phyloP scores from a whole-genome alignment of 2,329 filamentous ascomycete genomes.

The Emericellopsis cladophorae region DNA sequence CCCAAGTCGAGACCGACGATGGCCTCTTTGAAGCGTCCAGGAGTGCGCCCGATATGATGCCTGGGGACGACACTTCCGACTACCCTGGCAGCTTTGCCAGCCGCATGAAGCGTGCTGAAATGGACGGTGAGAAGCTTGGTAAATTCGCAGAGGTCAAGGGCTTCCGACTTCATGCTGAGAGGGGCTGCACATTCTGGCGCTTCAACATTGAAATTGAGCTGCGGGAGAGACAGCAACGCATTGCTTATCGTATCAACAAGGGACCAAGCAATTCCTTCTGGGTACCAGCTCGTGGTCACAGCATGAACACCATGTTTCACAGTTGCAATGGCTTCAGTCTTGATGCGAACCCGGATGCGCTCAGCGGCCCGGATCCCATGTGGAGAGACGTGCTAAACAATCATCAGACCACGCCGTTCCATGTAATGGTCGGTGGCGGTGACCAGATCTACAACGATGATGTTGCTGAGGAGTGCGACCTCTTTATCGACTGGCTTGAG shows the following conservation, averaged over 20 bases:
- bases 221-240: constrained; percentile 61
- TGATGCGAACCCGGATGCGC: constrained; percentile 62
- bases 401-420: constrained; percentile 85
- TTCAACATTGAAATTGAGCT: constrained; percentile 94
- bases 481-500: constrained; percentile 75
- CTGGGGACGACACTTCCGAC: constrained; percentile 29
- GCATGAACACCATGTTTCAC: constrained; percentile 99
- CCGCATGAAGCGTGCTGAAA: constrained; percentile 35
- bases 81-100: constrained; percentile 39
- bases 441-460: constrained; percentile 95
- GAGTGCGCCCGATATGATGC: constrained; percentile 34
- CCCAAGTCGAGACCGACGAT: constrained; percentile 63
- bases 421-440: constrained; percentile 95
- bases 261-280: constrained; percentile 86
- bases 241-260: constrained; percentile 91
- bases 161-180: constrained; percentile 70
- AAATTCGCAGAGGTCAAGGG: constrained; percentile 77
- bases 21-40: constrained; percentile 67
- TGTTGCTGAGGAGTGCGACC: constrained; percentile 58
- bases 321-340: constrained; percentile 93
- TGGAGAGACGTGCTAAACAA: constrained; percentile 93
- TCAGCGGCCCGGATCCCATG: constrained; percentile 87
- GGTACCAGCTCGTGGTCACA: constrained; percentile 72
- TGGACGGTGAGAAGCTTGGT: constrained; percentile 70
- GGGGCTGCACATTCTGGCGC: constrained; percentile 89